Evolutionary conservation across 805 yeast species (phyloP), one percentile per base, ranked within the genome.

Genomic region (Ogataea nonfermentans): DNA sequence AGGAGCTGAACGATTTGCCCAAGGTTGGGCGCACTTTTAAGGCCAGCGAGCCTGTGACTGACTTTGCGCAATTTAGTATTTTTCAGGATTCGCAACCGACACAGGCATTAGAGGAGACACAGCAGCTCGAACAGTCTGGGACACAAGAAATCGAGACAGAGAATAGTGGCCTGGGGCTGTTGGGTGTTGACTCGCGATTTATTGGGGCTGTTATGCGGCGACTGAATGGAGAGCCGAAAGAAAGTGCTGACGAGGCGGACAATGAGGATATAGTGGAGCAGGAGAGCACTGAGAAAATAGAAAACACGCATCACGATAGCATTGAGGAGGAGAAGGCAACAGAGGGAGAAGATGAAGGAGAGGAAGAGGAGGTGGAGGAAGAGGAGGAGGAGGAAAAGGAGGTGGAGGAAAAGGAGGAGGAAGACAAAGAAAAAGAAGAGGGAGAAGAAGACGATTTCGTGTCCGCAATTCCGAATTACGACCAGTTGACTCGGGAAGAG

Each of bases 401-500:
- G 17, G 19, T 16, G 4, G 28, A 33, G 17, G 30, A 33, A 9
- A 15, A 16, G 22, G 22, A 19, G 22, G 8, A 19, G 8, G 39
- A 35, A 6, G 37, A 12, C 6, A 22, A 40, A 8, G 37, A 36
- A 8, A 24, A 31, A 3, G 28, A 19, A 24, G 35, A 22, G 11
- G 38, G 25, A 11, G 40, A 38, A 9, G 35, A 32, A 4, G 35
- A 22, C 14, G 36, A 28, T 13, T 30, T 35, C 4, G 41, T 37
- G 14, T 15, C 35, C 6, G 22, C 24, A 7, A 40, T 39, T 37
- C 51, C 48, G 20, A 46, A 47, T 17, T 55, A 57, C 33, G 38
- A 52, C 9, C 33, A 30, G 10, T 43, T 59, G 47, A 46, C 56
- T 4, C 42, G 55, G 27, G 59, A 55, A 26, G 55, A 56, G 32